phyloP scores from a whole-genome alignment of 345 rosid species.

The Rhodamnia argentea region DNA sequence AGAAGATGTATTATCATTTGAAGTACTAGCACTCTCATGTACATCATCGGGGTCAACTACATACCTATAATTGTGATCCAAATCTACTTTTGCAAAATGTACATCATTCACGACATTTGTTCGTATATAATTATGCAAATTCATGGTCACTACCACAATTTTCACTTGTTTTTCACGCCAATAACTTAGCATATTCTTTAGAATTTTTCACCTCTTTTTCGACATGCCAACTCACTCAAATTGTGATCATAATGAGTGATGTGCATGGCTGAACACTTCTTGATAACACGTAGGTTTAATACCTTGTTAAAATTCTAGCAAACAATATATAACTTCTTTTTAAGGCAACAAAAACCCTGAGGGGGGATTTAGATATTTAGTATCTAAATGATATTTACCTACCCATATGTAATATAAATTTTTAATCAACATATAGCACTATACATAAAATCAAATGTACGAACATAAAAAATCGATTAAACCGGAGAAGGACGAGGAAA shows the following conservation, averaged over 20 bases:
- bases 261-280: not conserved
- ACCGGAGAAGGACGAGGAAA: not conserved
- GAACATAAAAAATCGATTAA: not conserved
- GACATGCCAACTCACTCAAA: not conserved
- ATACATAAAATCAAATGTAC: not conserved
- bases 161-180: not conserved
- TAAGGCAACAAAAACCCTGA: not conserved
- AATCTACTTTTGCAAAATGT: not conserved
- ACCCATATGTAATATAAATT: not conserved
- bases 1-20: not conserved
- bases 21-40: not conserved
- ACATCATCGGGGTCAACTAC: not conserved
- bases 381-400: not conserved
- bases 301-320: not conserved
- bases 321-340: not conserved
- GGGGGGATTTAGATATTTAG: not conserved
- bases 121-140: not conserved
- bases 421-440: not conserved
- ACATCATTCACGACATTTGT: not conserved
- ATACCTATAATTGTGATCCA: not conserved
- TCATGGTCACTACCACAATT: not conserved
- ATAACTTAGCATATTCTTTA: not conserved
- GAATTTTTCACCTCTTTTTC: not conserved
- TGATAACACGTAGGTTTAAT: not conserved
- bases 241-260: not conserved